These are phyloP conservation scores for Lagenidium sp. DNA, from an alignment of 352 stramenopile genomes.

Conservation along the genomic window DNA sequence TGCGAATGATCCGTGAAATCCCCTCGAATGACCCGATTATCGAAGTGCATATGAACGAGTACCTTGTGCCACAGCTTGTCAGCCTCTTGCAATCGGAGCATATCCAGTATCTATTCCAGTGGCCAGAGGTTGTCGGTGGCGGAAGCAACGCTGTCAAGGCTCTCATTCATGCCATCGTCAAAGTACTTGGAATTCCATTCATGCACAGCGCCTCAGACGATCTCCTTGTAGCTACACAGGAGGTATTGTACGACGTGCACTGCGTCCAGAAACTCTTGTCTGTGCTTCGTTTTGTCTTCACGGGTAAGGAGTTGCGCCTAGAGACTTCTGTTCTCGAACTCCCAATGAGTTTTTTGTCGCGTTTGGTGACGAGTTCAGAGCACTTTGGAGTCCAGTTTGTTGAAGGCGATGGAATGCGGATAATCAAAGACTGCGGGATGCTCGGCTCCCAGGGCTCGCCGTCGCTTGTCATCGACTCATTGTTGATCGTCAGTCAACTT, in stretches of 20 bases:
- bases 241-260: conserved; percentile 58
- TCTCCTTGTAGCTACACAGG: conserved; percentile 51
- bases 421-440: conserved; percentile 70
- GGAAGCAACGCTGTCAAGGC: conserved; percentile 74
- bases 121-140: conserved; percentile 71
- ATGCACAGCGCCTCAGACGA: conserved; percentile 58
- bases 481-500: conserved; percentile 85
- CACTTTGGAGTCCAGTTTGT: conserved; percentile 81
- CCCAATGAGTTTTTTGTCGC: conserved; percentile 74
- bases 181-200: conserved; percentile 76
- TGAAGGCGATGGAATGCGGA: conserved; percentile 41
- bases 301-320: conserved; percentile 36
- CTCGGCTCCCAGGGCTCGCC: conserved; percentile 27
- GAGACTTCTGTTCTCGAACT: conserved; percentile 55
- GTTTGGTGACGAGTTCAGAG: conserved; percentile 74
- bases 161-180: conserved; percentile 76
- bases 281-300: conserved; percentile 56
- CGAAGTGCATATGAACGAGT: conserved; percentile 41
- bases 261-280: conserved; percentile 57
- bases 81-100: conserved; percentile 44
- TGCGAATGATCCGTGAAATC: conserved; percentile 66
- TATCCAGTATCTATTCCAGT: conserved; percentile 57
- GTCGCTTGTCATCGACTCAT: conserved; percentile 64
- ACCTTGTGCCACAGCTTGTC: conserved; percentile 48
- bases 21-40: conserved; percentile 28